Evolutionary conservation across 805 yeast genomes (phyloP), one percentile per base, ranked within the genome.

Genomic region (Hanseniaspora lachancei): DNA sequence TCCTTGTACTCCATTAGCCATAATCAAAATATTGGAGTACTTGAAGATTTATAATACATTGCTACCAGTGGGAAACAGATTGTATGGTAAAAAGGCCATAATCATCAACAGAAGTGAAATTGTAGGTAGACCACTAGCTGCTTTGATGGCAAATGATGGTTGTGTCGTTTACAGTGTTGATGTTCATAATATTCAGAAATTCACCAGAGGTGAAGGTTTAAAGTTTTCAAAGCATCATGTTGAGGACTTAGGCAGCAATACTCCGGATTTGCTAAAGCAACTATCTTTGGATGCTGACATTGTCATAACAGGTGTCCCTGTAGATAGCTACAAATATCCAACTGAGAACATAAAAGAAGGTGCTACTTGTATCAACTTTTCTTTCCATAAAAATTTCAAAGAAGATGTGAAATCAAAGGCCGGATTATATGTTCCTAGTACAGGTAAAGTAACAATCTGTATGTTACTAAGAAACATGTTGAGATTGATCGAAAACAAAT

Each of bases 41-140:
- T 73, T 93, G 63, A 89, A 93, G 13, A 85, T 88, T 7, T 93
- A 93, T 75, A 93, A 91, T 71, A 70, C 77, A 47, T 70, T 89
- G 23, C 69, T 93, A 57, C 84, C 86, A 29, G 85, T 89, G 64
- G 98, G 98, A 5, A 89, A 93, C 72, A 77, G 96, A 59, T 74
- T 93, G 23, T 93, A 87, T 63, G 98, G 98, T 47, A 89, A 89
- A 70, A 91, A 93, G 52, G 77, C 91, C 56, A 82, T 95, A 49
- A 82, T 93, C 47, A 89, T 93, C 53, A 93, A 93, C 71, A 77
- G 98, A 64, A 86, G 95, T 13, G 98, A 93, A 70, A 91, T 93
- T 64, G 98, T 93, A 23, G 98, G 98, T 13, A 80, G 98, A 62
- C 98, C 98, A 0, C 73, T 93, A 58, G 97, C 97, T 36, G 97